phyloP scores from a whole-genome alignment of 768 basidiomycete genomes.

The Termitomyces eurrhizus region DNA sequence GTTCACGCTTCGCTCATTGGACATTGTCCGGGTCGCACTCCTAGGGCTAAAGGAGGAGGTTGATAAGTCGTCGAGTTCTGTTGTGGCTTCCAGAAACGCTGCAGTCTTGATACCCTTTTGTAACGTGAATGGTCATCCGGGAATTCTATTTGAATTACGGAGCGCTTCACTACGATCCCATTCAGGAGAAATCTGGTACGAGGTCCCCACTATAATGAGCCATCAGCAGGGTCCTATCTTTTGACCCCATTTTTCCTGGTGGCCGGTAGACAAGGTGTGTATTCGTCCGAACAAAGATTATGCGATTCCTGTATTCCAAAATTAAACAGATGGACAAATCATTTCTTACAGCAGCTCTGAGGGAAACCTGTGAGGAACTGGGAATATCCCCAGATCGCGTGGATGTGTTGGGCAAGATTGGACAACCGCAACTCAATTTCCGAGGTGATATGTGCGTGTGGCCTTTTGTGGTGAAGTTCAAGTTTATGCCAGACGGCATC shows the following conservation, averaged over 20 bases:
- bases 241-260: slow-evolving; percentile 63
- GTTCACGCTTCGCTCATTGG: slow-evolving; percentile 33
- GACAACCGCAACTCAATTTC: slow-evolving; percentile 57
- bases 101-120: slow-evolving; percentile 77
- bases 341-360: slow-evolving; percentile 53
- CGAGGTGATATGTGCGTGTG: slow-evolving; percentile 60
- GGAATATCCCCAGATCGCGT: slow-evolving; percentile 57
- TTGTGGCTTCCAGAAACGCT: slow-evolving; percentile 36
- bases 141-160: slow-evolving; percentile 70
- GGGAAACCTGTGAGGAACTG: slow-evolving; percentile 75
- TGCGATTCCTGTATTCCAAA: slow-evolving; percentile 3
- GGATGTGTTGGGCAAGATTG: slow-evolving; percentile 62
- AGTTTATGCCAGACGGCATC: neutral
- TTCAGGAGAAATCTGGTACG: slow-evolving; percentile 77
- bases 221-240: neutral
- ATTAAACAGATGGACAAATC: slow-evolving; percentile 45
- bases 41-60: slow-evolving; percentile 9
- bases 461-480: slow-evolving; percentile 61
- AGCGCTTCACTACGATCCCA: slow-evolving; percentile 61
- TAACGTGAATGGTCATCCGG: slow-evolving; percentile 63
- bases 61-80: neutral
- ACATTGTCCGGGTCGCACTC: slow-evolving; percentile 23
- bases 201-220: neutral
- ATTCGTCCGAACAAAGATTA: neutral
- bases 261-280: slow-evolving; percentile 64